These are phyloP conservation scores for Cryphonectria parasitica DNA, from an alignment of 2,329 filamentous ascomycete species.

Conservation along the genomic window DNA sequence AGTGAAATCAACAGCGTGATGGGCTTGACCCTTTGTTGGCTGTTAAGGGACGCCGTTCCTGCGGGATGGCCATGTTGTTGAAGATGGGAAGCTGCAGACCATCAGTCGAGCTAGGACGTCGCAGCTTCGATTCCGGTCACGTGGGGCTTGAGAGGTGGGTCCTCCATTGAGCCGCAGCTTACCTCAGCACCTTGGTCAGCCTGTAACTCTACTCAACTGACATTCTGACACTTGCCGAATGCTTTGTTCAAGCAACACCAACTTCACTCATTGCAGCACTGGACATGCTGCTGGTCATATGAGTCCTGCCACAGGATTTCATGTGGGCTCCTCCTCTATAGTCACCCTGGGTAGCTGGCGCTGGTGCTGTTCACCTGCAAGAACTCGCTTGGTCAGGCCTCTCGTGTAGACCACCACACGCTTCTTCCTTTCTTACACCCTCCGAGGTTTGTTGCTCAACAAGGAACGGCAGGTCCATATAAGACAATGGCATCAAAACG, in stretches of 20 bases:
- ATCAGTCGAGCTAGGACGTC: constrained; percentile 15
- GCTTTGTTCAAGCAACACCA: constrained; percentile 5
- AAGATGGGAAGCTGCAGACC: constrained; percentile 19
- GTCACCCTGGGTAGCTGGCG: neutral
- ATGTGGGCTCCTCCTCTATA: too few species aligned
- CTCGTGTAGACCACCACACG: neutral
- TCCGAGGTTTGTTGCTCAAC: neutral
- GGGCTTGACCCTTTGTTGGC: constrained; percentile 16
- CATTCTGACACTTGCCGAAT: neutral
- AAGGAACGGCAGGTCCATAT: neutral
- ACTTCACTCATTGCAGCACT: neutral
- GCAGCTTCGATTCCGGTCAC: constrained; percentile 19
- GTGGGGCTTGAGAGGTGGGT: constrained; percentile 4
- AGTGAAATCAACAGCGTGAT: constrained; percentile 5
- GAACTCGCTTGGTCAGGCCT: neutral
- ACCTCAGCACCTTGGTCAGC: constrained; percentile 4
- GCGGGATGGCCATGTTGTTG: constrained; percentile 12
- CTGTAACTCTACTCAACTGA: neutral
- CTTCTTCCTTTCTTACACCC: neutral
- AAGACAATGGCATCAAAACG: constrained; percentile 84
- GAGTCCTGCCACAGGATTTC: neutral
- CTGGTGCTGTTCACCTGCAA: neutral
- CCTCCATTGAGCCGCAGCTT: constrained; percentile 11
- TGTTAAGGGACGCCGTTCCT: constrained; percentile 2
- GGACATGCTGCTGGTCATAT: constrained; percentile 1